These are phyloP conservation scores for Geotrichum carabidarum DNA, from an alignment of 1,139 yeast genomes.

Conservation along the genomic window DNA sequence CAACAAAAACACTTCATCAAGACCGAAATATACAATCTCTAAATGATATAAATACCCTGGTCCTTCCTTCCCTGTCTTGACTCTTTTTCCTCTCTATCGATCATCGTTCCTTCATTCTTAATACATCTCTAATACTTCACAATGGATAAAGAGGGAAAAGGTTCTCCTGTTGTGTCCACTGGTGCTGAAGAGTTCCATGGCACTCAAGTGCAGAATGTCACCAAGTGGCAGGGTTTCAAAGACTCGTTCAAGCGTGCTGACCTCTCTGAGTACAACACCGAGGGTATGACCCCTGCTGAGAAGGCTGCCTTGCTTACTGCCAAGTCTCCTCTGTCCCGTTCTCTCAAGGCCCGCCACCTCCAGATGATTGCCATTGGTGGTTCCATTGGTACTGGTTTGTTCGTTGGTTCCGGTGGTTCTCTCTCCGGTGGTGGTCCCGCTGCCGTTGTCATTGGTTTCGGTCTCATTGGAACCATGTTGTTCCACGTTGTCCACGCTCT, in stretches of 20 bases:
- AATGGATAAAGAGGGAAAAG: neutral
- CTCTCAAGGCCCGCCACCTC: conserved; percentile 44
- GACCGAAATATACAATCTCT: neutral
- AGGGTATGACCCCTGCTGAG: conserved; percentile 47
- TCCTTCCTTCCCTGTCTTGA: neutral
- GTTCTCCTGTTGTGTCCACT: conserved; percentile 1
- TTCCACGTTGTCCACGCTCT: conserved; percentile 67
- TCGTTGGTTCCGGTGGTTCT: conserved; percentile 65
- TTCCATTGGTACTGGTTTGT: conserved; percentile 66
- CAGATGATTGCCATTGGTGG: conserved; percentile 72
- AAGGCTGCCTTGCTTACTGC: conserved; percentile 29
- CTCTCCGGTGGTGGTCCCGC: conserved; percentile 70
- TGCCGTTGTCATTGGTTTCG: conserved; percentile 57
- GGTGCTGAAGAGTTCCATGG: conserved; percentile 3
- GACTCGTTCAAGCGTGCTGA: conserved; percentile 58
- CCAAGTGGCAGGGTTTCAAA: conserved; percentile 41
- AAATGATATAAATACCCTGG: neutral
- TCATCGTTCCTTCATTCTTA: neutral
- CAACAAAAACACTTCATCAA: neutral
- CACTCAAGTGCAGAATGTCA: conserved; percentile 8
- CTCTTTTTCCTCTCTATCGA: neutral
- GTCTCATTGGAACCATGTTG: conserved; percentile 61
- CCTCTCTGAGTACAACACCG: conserved; percentile 57
- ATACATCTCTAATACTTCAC: neutral
- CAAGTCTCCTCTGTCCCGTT: conserved; percentile 36